Percentiles rank a stretch among this genome's conserved stretches.
Evolutionary conservation across 306 rosid genomes (phyloP).

Genomic region (Vicia faba): DNA sequence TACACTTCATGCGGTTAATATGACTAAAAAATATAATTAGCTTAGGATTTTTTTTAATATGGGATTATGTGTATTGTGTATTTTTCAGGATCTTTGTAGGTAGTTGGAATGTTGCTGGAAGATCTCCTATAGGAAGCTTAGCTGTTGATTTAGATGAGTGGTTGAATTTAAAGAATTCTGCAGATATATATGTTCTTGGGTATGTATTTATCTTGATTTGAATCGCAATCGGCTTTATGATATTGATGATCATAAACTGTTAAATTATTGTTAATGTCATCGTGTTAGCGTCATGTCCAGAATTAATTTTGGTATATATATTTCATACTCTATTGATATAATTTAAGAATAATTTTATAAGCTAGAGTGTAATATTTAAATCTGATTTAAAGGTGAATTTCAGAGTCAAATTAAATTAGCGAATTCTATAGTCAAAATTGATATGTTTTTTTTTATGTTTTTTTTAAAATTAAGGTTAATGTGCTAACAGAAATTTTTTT

Average conservation of each 20-base stretch:
- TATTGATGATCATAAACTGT: not conserved
- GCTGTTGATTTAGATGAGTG: slow-evolving; percentile 88
- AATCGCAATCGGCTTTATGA: not conserved
- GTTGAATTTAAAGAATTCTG: slow-evolving; percentile 80
- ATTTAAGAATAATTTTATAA: not conserved
- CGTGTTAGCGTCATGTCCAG: too few relatives aligned
- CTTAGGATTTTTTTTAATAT: slow-evolving; percentile 13
- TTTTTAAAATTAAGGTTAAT: too few relatives aligned
- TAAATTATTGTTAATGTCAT: not conserved
- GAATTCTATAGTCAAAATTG: too few relatives aligned
- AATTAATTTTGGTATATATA: too few relatives aligned
- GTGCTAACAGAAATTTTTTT: not conserved
- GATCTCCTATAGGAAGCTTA: slow-evolving; percentile 77
- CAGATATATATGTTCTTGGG: slow-evolving; percentile 95
- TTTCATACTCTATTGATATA: not conserved
- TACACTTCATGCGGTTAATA: not conserved
- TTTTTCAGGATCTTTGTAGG: slow-evolving; percentile 81
- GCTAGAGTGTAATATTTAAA: not conserved
- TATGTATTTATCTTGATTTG: slow-evolving; percentile 37
- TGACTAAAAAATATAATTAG: slow-evolving; percentile 4
- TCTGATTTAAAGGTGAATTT: not conserved
- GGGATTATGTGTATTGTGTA: not conserved
- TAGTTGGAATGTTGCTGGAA: slow-evolving; percentile 94
- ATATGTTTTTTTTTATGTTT: too few relatives aligned
- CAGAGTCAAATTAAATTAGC: too few relatives aligned